Percentiles rank a stretch among this genome's conserved stretches.
Conservation (phyloP, 148 eudicot genomes). For the Agrostemma githago region DNA sequence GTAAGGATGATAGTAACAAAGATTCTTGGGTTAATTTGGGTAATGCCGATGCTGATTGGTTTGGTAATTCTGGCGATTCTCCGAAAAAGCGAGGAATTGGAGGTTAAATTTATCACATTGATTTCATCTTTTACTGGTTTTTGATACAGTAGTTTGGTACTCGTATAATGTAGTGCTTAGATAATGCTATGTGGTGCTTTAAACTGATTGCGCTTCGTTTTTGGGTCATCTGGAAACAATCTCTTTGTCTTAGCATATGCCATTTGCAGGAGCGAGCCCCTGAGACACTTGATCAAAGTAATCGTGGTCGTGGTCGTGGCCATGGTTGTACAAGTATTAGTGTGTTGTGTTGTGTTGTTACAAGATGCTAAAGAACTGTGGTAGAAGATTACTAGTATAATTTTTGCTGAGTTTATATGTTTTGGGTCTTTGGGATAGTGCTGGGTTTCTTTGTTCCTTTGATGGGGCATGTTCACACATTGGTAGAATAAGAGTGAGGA, state of each 20-base stretch:
- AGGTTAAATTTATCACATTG: conserved; percentile 38
- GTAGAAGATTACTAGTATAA: too few species aligned
- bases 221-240: not conserved
- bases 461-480: too few species aligned
- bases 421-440: not conserved
- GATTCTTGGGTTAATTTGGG: conserved; percentile 36
- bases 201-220: not conserved
- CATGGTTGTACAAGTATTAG: not conserved
- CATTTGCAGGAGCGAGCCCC: not conserved
- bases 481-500: too few species aligned
- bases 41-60: conserved; percentile 52
- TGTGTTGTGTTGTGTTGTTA: not conserved
- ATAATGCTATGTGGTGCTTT: too few species aligned
- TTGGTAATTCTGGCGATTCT: conserved; percentile 37
- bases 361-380: too few species aligned
- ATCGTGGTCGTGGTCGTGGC: not conserved
- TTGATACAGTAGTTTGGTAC: conserved; percentile 5
- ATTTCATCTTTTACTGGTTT: not conserved
- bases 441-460: not conserved
- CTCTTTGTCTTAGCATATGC: not conserved
- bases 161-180: not conserved
- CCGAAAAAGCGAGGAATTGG: conserved; percentile 36
- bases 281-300: not conserved
- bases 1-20: not conserved
- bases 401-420: not conserved